phyloP scores from a whole-genome alignment of 1,284 basidiomycete species.

The Cystobasidiaceae sp. region DNA sequence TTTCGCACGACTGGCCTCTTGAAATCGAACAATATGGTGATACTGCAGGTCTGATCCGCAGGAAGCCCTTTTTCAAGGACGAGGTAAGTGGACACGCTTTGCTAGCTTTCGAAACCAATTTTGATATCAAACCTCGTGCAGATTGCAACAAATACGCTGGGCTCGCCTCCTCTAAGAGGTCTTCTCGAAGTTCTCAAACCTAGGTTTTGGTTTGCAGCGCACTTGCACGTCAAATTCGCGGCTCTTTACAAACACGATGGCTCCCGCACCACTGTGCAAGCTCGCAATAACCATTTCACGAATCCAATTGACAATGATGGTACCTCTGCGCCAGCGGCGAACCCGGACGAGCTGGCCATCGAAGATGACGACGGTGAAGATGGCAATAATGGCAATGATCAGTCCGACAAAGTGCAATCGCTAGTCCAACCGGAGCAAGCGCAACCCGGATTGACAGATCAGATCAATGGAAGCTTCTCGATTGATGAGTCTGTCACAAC shows the following conservation, averaged over 20 bases:
- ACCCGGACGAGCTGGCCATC: conserved; percentile 35
- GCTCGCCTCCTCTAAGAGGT: conserved; percentile 81
- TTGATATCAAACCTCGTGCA: conserved; percentile 31
- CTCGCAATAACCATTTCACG: conserved; percentile 19
- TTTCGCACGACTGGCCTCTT: conserved; percentile 96
- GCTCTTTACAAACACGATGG: conserved; percentile 56
- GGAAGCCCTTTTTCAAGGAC: conserved; percentile 73
- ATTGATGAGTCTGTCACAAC: conserved; percentile 6
- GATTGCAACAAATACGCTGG: conserved; percentile 64
- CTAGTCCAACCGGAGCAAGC: background rate
- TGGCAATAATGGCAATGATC: background rate
- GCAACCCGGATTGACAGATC: background rate
- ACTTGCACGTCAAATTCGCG: conserved; percentile 82
- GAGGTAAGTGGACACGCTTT: conserved; percentile 52
- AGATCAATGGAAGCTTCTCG: background rate
- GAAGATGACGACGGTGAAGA: conserved; percentile 13
- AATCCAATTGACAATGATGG: background rate
- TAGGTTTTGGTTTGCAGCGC: conserved; percentile 91
- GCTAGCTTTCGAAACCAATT: background rate
- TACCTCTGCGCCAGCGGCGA: background rate
- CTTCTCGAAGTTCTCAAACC: conserved; percentile 71
- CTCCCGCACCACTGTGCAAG: conserved; percentile 7
- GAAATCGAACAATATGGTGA: conserved; percentile 80
- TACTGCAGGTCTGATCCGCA: conserved; percentile 59
- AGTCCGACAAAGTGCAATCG: background rate